Evolutionary conservation across 2,329 filamentous ascomycete genomes (phyloP).

Genomic region (Sarocladium strictum): DNA sequence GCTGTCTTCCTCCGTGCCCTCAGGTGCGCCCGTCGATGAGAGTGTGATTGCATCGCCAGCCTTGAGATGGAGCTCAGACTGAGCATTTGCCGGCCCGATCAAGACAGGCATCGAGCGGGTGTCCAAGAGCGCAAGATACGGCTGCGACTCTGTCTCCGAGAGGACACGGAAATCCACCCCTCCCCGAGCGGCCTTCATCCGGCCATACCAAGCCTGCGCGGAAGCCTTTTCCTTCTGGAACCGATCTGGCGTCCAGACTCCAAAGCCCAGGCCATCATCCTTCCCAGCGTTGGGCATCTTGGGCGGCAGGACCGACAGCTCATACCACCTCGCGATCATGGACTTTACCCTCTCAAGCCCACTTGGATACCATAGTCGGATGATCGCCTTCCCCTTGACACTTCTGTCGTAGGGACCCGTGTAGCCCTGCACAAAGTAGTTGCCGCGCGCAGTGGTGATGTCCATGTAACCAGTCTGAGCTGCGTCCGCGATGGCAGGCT

Average conservation of each 20-base stretch:
- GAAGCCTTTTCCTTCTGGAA: slow-evolving; percentile 13
- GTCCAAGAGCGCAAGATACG: slow-evolving; percentile 19
- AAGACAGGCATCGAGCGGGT: slow-evolving; percentile 25
- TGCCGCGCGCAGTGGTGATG: slow-evolving; percentile 2
- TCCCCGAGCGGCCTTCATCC: not conserved
- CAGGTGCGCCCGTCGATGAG: slow-evolving; percentile 24
- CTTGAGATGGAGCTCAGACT: slow-evolving; percentile 23
- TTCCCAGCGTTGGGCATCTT: not conserved
- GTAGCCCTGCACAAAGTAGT: slow-evolving; percentile 9
- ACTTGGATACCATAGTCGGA: slow-evolving; percentile 11
- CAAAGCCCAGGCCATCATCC: slow-evolving; percentile 19
- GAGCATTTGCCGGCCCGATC: slow-evolving; percentile 24
- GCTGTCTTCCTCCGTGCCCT: slow-evolving; percentile 18
- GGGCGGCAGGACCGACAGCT: slow-evolving; percentile 11
- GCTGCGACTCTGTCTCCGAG: slow-evolving; percentile 19
- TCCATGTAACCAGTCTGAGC: not conserved
- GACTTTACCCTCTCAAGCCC: slow-evolving; percentile 1
- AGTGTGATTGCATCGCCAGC: slow-evolving; percentile 20
- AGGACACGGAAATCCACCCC: slow-evolving; percentile 12
- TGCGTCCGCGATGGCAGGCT: not conserved
- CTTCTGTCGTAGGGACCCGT: slow-evolving; percentile 10
- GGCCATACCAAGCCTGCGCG: slow-evolving; percentile 1
- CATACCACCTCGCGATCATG: slow-evolving; percentile 10
- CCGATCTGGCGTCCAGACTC: slow-evolving; percentile 8
- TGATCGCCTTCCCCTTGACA: slow-evolving; percentile 8